Conservation (phyloP, 306 rosid species). For the Medicago arabica region DNA sequence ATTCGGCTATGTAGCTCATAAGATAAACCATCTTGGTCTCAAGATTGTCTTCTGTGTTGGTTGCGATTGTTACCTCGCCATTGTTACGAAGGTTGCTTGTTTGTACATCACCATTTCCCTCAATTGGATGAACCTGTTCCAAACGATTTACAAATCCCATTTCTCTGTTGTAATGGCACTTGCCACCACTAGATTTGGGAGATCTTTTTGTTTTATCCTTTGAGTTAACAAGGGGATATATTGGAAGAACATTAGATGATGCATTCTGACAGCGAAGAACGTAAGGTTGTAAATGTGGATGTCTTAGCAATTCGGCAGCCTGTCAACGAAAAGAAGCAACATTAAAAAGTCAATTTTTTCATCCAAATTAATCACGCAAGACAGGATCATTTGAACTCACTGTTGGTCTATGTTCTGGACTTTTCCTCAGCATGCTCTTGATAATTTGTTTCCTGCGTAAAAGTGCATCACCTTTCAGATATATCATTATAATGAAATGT, state of each 20-base stretch:
- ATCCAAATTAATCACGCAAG: slow-evolving; percentile 12
- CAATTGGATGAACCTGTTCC: slow-evolving; percentile 60
- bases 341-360: slow-evolving; percentile 40
- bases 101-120: slow-evolving; percentile 45
- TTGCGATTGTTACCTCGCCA: slow-evolving; percentile 47
- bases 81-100: slow-evolving; percentile 41
- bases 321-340: slow-evolving; percentile 42
- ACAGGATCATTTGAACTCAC: slow-evolving; percentile 59
- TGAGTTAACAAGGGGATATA: slow-evolving; percentile 55
- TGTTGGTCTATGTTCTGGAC: slow-evolving; percentile 94
- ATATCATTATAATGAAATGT: slow-evolving; percentile 22
- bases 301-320: slow-evolving; percentile 90
- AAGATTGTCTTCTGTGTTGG: slow-evolving; percentile 64
- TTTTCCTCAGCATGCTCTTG: slow-evolving; percentile 96
- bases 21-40: slow-evolving; percentile 77
- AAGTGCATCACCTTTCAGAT: slow-evolving; percentile 36
- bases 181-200: slow-evolving; percentile 37
- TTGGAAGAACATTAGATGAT: slow-evolving; percentile 72
- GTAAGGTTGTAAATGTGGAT: slow-evolving; percentile 80
- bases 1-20: slow-evolving; percentile 56
- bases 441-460: slow-evolving; percentile 88
- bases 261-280: slow-evolving; percentile 79
- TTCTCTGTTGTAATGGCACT: slow-evolving; percentile 43
- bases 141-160: slow-evolving; percentile 43
- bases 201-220: slow-evolving; percentile 68